Base-by-base conservation (phyloP, 1,284 basidiomycete species). In the Wallemia hederae region DNA sequence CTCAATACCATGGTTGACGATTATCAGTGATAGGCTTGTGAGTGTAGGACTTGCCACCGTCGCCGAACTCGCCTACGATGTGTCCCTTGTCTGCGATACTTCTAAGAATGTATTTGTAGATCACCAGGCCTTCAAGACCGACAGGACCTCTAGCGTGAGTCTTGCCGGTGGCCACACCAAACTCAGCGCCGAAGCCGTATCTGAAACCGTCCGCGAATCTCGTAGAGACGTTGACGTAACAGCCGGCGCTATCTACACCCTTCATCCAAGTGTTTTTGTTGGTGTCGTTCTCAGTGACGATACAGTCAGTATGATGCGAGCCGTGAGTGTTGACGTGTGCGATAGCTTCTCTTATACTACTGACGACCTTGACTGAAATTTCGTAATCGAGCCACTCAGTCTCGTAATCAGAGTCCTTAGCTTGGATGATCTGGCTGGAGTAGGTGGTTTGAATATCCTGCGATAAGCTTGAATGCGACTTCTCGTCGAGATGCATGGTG, bases 141-240 rank as follows among this genome's bases (percentile, higher is more conserved):
- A 98, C 94, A 0, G 94, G 94, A 1, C 94, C 94, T 27, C 94
- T 76, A 1, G 94, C 92, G 68, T 99, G 94, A 60, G 94, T 96
- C 66, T 87, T 82, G 1, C 90, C 90, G 0, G 94, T 99, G 68
- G 83, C 85, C 68, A 99, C 96, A 9, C 94, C 94, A 0, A 99
- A 92, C 72, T 98, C 94, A 1, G 94, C 92, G 0, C 94, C 94
- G 65, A 96, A 87, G 0, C 94, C 94, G 70, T 90, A 99, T 61
- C 94, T 74, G 72, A 92, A 97, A 1, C 94, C 94, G 70, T 99
- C 94, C 0, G 91, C 85, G 68, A 99, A 98, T 58, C 94, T 78
- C 7, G 94, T 94, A 64, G 82, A 86, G 1, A 90, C 87, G 67
- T 99, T 99, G 64, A 96, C 79, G 67, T 85, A 98, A 7, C 87